Evolutionary conservation across 148 eudicot species (phyloP).

Genomic region (Cornus suecica): DNA sequence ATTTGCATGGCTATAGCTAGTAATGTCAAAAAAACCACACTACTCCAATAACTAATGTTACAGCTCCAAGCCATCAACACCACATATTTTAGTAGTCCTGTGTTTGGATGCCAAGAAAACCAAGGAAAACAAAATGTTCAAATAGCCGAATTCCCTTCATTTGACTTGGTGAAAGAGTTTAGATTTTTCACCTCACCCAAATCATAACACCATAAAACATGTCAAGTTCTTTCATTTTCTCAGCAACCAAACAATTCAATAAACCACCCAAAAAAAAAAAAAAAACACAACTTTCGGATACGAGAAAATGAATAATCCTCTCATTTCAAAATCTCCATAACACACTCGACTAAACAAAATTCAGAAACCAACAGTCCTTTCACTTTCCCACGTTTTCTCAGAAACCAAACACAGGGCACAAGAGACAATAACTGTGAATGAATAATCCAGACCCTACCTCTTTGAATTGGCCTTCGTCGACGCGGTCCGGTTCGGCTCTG

Average conservation of each 20-base stretch:
- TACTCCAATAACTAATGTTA: too few relatives aligned
- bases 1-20: too few relatives aligned
- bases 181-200: background rate
- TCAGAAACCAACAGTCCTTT: background rate
- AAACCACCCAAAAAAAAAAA: background rate
- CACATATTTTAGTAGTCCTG: too few relatives aligned
- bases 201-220: background rate
- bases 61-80: too few relatives aligned
- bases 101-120: too few relatives aligned
- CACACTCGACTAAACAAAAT: too few relatives aligned
- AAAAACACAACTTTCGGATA: too few relatives aligned
- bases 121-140: background rate
- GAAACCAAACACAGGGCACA: background rate
- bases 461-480: conserved; percentile 30
- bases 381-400: background rate
- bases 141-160: background rate
- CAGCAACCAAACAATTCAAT: background rate
- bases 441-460: conserved; percentile 37
- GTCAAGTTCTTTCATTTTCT: background rate
- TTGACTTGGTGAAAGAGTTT: background rate
- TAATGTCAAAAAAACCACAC: too few relatives aligned
- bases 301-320: too few relatives aligned
- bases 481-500: conserved; percentile 40
- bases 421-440: background rate
- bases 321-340: too few relatives aligned